These are phyloP conservation scores for Nyssa sinensis DNA, from an alignment of 148 eudicot species.

Conservation along the genomic window DNA sequence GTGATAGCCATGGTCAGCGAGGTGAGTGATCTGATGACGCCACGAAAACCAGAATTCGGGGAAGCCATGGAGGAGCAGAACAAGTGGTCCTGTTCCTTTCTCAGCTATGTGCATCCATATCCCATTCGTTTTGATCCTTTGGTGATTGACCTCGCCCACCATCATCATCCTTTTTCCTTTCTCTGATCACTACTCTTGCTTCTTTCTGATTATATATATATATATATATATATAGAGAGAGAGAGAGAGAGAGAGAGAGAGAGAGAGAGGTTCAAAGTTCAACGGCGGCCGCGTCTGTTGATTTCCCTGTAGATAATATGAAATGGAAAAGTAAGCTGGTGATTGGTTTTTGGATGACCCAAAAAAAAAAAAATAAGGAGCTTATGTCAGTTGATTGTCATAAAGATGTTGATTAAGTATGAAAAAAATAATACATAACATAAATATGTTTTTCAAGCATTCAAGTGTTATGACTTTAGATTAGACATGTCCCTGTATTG, in stretches of 20 bases:
- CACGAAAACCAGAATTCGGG: constrained; percentile 63
- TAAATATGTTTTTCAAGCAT: no score
- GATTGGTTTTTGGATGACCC: no score
- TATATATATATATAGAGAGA: neutral
- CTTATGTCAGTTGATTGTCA: no score
- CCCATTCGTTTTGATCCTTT: constrained; percentile 40
- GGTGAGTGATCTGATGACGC: constrained; percentile 54
- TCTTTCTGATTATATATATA: neutral
- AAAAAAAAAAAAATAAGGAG: no score
- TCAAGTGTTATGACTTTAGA: no score
- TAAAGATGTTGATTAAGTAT: no score
- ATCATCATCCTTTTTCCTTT: constrained; percentile 11
- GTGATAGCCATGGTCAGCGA: constrained; percentile 43
- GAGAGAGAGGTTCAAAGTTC: neutral
- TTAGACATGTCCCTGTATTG: no score
- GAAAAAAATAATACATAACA: no score
- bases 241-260: constrained; percentile 13
- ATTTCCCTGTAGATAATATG: neutral
- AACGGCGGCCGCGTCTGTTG: constrained; percentile 1
- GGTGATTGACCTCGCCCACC: constrained; percentile 26
- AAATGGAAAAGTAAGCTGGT: neutral
- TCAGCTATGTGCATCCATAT: constrained; percentile 57
- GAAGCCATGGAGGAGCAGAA: constrained; percentile 57
- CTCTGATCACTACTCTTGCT: neutral
- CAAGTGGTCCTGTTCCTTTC: constrained; percentile 48